Base-by-base conservation (phyloP, 768 basidiomycete genomes). In the Tricholoma flavovirens region DNA sequence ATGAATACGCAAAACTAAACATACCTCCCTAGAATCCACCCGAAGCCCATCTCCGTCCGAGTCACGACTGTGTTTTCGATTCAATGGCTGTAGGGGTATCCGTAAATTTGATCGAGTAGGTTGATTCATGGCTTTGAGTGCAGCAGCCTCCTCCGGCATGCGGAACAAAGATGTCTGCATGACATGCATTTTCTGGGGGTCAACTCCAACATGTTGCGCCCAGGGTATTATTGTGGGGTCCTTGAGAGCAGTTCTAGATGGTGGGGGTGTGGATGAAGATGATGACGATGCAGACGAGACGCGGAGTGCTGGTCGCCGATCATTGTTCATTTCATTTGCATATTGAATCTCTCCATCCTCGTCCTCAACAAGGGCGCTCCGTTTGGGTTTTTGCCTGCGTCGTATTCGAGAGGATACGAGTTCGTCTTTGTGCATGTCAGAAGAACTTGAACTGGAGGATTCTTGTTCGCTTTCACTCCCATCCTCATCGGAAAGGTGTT, bases 161-260 rank as follows among this genome's bases (percentile, higher is more conserved):
- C 86, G 80, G 66, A 96, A 96, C 52, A 96, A 72, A 32, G 89
- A 87, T 0, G 89, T 84, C 64, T 96, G 93, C 93, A 96, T 96
- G 53, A 95, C 90, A 64, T 93, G 89, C 79, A 94, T 84, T 71
- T 86, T 87, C 68, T 91, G 90, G 12, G 86, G 79, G 67, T 95
- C 91, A n/a, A 94, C 75, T 5, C 88, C 87, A 24, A 86, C 68
- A 51, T 82, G 82, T 48, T 85, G 79, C 12, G 86, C 83, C 87
- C 89, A 90, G 36, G 88, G 82, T 53, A 83, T 81, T 43, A 83
- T 74, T 5, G 78, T 76, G 5, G 80, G 71, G 57, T 83, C 80
- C 2, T 69, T 70, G 19, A 67, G 63, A 54, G 65, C 48, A 49
- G 67, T 66, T 40, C 71, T 61, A 9, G 75, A 72, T 53, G 73